Base-by-base conservation (phyloP, 2,329 filamentous ascomycete species). In the Alternaria burnsii region DNA sequence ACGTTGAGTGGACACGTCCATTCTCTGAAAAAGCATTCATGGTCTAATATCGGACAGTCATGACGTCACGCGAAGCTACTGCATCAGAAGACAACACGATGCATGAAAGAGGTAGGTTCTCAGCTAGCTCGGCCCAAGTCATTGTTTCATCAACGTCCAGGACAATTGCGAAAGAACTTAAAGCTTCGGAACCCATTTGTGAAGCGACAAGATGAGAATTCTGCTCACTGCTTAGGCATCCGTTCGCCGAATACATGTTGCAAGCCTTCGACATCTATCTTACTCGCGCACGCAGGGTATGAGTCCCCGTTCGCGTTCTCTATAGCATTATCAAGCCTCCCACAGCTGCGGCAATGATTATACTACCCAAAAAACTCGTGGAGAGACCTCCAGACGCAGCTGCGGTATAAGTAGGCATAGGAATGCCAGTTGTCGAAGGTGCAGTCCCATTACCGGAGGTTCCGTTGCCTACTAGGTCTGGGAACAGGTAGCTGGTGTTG, bases 401-500 rank as follows among this genome's bases (percentile, higher is more conserved):
- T 46, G 66, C 66, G 26, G 50, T 47, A 16, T 53, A 58, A 30
- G 26, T 9, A 2, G 55, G 55, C 50, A 41, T 34, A 3, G 24
- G 14, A 11, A 22, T 42, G 2, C 41, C 42, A 5, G 50, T 47
- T 6, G 24, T 20, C 0, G 42, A 54, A 7, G 55, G 50, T 22
- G 18, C n/a, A 12, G 48, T 54, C 24, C 59, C 58, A 44, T 69
- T 69, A 0, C 48, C 58, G 2, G 42, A 38, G 6, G 68, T 71
- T 5, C 59, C 61, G 51, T 69, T 72, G 1, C 56, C 52, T 1
- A 51, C 53, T 20, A 73, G 48, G 8, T 71, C 76, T 4, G 74
- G 73, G 38, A 77, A 76, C 41, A 78, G 43, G 10, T 55, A 65
- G 22, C 63, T 73, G 2, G 74, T 74, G 40, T 78, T 77, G 14